These are phyloP conservation scores for Pelargonium citronellum DNA, from an alignment of 441 rosid species.

Conservation along the genomic window DNA sequence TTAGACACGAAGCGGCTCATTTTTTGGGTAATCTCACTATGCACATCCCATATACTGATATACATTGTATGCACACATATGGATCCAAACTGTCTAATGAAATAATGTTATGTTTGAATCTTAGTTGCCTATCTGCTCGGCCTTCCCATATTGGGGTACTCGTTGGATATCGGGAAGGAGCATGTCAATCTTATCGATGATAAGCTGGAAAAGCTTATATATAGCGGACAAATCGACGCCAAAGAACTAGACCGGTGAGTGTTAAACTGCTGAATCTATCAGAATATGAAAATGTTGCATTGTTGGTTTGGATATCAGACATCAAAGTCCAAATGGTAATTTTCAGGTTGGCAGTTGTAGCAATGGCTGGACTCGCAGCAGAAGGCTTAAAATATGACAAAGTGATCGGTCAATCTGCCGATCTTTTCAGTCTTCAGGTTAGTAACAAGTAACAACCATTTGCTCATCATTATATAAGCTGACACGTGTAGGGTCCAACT, in stretches of 20 bases:
- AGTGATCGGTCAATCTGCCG: constrained; percentile 89
- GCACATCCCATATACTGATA: not conserved
- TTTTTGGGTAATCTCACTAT: constrained; percentile 51
- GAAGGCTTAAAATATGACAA: constrained; percentile 83
- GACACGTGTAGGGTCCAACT: too few species aligned
- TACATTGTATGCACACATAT: not conserved
- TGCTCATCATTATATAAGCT: not conserved
- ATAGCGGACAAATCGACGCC: constrained; percentile 77
- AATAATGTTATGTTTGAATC: constrained; percentile 7
- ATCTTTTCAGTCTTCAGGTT: constrained; percentile 90
- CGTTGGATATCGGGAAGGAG: constrained; percentile 84
- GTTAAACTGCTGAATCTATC: not conserved
- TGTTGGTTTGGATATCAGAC: not conserved
- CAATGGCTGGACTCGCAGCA: constrained; percentile 94
- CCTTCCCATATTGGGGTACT: constrained; percentile 77
- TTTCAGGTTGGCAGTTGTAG: constrained; percentile 68
- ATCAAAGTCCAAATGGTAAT: not conserved
- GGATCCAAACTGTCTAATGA: not conserved
- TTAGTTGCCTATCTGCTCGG: constrained; percentile 79
- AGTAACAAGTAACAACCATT: not conserved
- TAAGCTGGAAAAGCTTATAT: constrained; percentile 68
- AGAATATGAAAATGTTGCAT: constrained; percentile 2
- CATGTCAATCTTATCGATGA: constrained; percentile 81
- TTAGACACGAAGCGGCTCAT: constrained; percentile 89
- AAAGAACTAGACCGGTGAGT: constrained; percentile 76